phyloP scores from a whole-genome alignment of 2,329 filamentous ascomycete species.

The Cladophialophora yegresii region DNA sequence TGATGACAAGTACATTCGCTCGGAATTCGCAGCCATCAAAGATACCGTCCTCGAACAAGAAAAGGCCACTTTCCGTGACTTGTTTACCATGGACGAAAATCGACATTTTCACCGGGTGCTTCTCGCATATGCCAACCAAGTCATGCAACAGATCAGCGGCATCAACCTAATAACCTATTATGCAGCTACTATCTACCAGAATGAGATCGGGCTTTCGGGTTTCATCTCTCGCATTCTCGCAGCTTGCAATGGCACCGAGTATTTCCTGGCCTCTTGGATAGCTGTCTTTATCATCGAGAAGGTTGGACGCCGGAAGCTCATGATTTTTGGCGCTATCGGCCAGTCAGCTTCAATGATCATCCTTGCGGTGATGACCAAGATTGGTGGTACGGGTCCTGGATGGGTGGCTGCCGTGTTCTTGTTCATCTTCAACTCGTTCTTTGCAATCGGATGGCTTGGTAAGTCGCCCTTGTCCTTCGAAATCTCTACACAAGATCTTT shows the following conservation, averaged over 20 bases:
- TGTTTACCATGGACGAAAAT: conserved; percentile 61
- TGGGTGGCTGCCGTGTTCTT: conserved; percentile 56
- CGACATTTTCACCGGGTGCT: conserved; percentile 59
- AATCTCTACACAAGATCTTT: not conserved
- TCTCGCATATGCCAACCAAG: conserved; percentile 60
- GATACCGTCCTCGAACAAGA: conserved; percentile 56
- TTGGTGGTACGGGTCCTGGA: conserved; percentile 43
- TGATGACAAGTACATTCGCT: conserved; percentile 49
- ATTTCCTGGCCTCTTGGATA: conserved; percentile 35
- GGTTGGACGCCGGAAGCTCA: conserved; percentile 27
- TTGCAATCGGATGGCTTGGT: conserved; percentile 51
- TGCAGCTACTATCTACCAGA: conserved; percentile 28
- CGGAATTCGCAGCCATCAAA: conserved; percentile 56
- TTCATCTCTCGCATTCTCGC: conserved; percentile 28
- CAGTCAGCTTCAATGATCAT: conserved; percentile 29
- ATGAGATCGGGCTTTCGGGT: conserved; percentile 24
- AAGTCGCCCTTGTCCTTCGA: not conserved
- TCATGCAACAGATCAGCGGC: conserved; percentile 54
- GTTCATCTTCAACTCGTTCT: conserved; percentile 65
- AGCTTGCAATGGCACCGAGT: conserved; percentile 27
- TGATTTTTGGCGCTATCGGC: conserved; percentile 26
- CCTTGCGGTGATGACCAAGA: conserved; percentile 37
- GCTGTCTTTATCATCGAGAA: conserved; percentile 30
- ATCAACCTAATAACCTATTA: conserved; percentile 39
- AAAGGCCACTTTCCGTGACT: conserved; percentile 57